Percentiles rank a stretch among this genome's conserved stretches.
phyloP scores from a whole-genome alignment of 2,329 filamentous ascomycete species.

The Polychaeton citri region DNA sequence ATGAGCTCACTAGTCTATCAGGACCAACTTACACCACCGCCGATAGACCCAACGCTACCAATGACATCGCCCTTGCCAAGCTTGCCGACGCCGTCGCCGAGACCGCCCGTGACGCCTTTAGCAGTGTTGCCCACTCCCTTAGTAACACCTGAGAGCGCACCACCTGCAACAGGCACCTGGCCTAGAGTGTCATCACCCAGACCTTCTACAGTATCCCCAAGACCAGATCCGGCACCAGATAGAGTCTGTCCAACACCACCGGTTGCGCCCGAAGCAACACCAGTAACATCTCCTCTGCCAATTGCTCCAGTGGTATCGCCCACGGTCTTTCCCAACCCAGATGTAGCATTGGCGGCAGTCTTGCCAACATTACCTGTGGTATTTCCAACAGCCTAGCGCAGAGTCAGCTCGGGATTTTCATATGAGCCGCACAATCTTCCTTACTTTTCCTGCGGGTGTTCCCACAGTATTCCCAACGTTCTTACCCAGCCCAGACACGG shows the following conservation, averaged over 20 bases:
- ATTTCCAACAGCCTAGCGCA: slow-evolving; percentile 22
- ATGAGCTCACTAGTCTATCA: not conserved
- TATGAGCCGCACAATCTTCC: not conserved
- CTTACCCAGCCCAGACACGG: slow-evolving; percentile 6
- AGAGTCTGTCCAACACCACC: slow-evolving; percentile 21
- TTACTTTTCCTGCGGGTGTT: not conserved
- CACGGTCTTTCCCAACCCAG: slow-evolving; percentile 29
- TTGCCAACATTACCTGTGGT: slow-evolving; percentile 28
- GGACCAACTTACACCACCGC: slow-evolving; percentile 24
- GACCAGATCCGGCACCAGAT: slow-evolving; percentile 15
- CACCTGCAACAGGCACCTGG: slow-evolving; percentile 15
- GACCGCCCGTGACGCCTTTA: slow-evolving; percentile 26
- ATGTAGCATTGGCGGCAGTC: slow-evolving; percentile 27
- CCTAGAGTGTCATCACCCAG: not conserved
- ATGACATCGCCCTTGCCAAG: slow-evolving; percentile 32
- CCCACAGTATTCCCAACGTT: slow-evolving; percentile 2
- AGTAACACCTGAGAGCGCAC: slow-evolving; percentile 28
- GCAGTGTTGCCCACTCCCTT: slow-evolving; percentile 30
- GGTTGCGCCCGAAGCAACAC: slow-evolving; percentile 16
- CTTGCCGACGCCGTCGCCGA: slow-evolving; percentile 33
- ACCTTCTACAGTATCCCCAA: slow-evolving; percentile 21
- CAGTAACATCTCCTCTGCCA: slow-evolving; percentile 28
- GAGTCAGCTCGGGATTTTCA: not conserved
- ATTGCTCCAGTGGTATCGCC: slow-evolving; percentile 30
- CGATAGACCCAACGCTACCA: slow-evolving; percentile 28